A percentile compares a stretch with the other conserved stretches of the same genome.
Evolutionary conservation across 2,329 filamentous ascomycete genomes (phyloP).

Genomic region (Fusarium torreyae): DNA sequence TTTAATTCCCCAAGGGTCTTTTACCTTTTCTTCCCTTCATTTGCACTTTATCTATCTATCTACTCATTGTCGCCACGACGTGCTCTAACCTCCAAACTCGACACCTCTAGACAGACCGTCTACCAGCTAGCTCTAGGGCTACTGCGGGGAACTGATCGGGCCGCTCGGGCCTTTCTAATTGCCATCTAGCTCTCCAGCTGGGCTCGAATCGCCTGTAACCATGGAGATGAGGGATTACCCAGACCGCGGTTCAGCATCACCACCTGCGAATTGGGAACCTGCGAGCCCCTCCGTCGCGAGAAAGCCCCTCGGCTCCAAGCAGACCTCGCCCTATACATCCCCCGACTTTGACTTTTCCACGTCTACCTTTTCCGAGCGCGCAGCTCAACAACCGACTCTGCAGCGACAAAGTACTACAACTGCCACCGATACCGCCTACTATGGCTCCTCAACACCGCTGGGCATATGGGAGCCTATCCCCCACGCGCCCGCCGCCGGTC

Average conservation of each 20-base stretch:
- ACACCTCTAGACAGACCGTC: constrained; percentile 4
- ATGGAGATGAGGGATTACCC: constrained; percentile 43
- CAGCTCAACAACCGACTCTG: constrained; percentile 20
- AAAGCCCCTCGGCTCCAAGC: constrained; percentile 27
- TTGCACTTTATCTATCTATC: background rate
- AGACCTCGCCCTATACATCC: constrained; percentile 25
- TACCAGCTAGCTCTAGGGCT: constrained; percentile 19
- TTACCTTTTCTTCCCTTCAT: background rate
- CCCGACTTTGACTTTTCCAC: constrained; percentile 29
- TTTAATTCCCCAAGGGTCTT: constrained; percentile 15
- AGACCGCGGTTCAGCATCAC: constrained; percentile 23
- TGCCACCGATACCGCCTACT: constrained; percentile 32
- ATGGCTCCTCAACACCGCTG: constrained; percentile 35
- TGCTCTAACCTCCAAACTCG: background rate
- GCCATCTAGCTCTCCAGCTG: background rate
- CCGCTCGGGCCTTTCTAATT: constrained; percentile 32
- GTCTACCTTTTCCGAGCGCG: constrained; percentile 31
- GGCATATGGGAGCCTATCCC: constrained; percentile 38
- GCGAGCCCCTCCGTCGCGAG: constrained; percentile 39
- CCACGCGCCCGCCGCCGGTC: constrained; percentile 11
- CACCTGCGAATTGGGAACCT: constrained; percentile 35
- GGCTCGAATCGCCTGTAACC: constrained; percentile 1
- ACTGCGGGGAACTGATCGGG: constrained; percentile 41
- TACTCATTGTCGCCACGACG: background rate
- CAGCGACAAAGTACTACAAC: constrained; percentile 27